Percentiles rank a stretch among this genome's conserved stretches.
phyloP scores from a whole-genome alignment of 2,329 filamentous ascomycete species.

The Cordyceps pruinosa region DNA sequence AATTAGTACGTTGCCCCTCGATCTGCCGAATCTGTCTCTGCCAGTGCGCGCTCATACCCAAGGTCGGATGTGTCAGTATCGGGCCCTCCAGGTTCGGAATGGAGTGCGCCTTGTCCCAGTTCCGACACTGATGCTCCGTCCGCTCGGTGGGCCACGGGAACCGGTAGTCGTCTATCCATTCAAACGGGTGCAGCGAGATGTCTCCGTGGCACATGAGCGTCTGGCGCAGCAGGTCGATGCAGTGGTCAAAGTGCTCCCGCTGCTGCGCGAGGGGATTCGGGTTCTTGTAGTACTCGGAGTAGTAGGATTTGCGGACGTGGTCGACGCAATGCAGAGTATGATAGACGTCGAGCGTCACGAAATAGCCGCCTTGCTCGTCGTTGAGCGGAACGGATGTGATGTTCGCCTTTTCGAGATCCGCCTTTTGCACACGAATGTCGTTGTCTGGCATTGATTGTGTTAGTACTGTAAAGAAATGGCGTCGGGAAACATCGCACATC shows the following conservation, averaged over 20 bases:
- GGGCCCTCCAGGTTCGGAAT: not conserved
- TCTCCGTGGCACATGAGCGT: slow-evolving; percentile 17
- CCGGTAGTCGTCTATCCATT: slow-evolving; percentile 13
- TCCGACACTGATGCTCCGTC: slow-evolving; percentile 13
- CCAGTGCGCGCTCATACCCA: not conserved
- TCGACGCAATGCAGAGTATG: slow-evolving; percentile 13
- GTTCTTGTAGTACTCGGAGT: slow-evolving; percentile 14
- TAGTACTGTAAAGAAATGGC: not conserved
- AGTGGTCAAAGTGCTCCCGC: slow-evolving; percentile 15
- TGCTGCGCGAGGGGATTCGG: slow-evolving; percentile 12
- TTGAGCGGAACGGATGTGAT: slow-evolving; percentile 10
- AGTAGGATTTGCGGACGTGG: slow-evolving; percentile 14
- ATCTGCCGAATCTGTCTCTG: not conserved
- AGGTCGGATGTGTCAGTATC: slow-evolving; percentile 2
- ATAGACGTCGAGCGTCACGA: slow-evolving; percentile 14
- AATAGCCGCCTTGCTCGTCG: slow-evolving; percentile 13
- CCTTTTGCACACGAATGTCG: slow-evolving; percentile 8
- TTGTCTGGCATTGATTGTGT: not conserved
- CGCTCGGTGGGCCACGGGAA: slow-evolving; percentile 7
- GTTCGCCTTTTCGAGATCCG: slow-evolving; percentile 10
- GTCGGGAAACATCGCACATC: not conserved
- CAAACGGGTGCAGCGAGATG: slow-evolving; percentile 11
- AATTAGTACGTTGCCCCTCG: not conserved
- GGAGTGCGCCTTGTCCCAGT: slow-evolving; percentile 11
- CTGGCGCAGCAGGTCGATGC: slow-evolving; percentile 16